A percentile compares a stretch with the other conserved stretches of the same genome.
phyloP scores from a whole-genome alignment of 202 grass and related monocot species.

The Cymbopogon flexuosus region DNA sequence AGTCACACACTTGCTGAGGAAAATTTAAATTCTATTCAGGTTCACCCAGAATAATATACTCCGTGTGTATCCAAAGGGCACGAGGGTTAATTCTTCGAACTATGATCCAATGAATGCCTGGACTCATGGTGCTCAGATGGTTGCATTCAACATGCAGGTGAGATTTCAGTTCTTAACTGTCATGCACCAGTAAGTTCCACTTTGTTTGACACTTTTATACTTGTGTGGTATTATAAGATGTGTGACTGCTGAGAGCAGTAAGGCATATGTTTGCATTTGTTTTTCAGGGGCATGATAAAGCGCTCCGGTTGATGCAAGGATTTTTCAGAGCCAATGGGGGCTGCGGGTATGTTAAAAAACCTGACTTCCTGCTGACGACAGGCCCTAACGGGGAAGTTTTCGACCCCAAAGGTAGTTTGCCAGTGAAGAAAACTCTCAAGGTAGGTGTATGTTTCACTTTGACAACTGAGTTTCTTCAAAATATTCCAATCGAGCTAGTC shows the following conservation, averaged over 20 bases:
- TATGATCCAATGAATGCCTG: conserved; percentile 72
- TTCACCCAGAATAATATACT: conserved; percentile 80
- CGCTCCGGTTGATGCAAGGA: conserved; percentile 74
- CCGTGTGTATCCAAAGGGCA: conserved; percentile 74
- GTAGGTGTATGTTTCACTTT: conserved; percentile 17
- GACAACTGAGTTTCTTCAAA: not conserved
- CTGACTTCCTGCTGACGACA: conserved; percentile 58
- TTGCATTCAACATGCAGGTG: conserved; percentile 92
- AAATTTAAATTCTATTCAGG: conserved; percentile 36
- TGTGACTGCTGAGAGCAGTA: not conserved
- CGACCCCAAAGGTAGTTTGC: conserved; percentile 51
- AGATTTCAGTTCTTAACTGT: not conserved
- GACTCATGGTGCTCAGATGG: conserved; percentile 82
- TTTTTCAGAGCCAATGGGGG: conserved; percentile 77
- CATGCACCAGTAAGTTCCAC: not conserved
- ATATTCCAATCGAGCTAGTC: not conserved
- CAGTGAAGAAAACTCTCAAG: conserved; percentile 73
- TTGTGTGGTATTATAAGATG: not conserved
- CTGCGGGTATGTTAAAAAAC: conserved; percentile 74
- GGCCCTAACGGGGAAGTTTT: conserved; percentile 58
- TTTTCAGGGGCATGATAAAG: conserved; percentile 63
- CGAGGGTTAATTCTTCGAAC: conserved; percentile 67
- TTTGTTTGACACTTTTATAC: not conserved
- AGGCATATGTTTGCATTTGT: not conserved
- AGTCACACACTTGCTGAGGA: not conserved